Evolutionary conservation across 768 basidiomycete species (phyloP), one percentile per base, ranked within the genome.

Genomic region (Gloeopeniophorella convolvens): DNA sequence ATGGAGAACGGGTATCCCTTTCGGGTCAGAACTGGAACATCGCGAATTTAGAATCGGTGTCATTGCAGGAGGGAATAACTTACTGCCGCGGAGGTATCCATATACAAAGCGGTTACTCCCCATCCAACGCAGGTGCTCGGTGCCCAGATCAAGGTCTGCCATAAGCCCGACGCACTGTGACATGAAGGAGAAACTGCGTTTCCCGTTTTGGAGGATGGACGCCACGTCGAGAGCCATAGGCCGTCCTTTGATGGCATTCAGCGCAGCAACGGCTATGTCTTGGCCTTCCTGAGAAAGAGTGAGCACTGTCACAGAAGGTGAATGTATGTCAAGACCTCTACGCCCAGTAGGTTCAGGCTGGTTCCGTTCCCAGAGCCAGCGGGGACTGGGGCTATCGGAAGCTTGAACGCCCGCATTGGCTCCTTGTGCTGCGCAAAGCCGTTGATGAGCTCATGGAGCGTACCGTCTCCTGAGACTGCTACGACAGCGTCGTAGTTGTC

Each of bases 41-140:
- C 13, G 6, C 9, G 3, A n/a, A 12, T 30, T 44, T 37, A 34
- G 18, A 23, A 1, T 45, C 33, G 13, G 32, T 1, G 9, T 16
- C 15, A 7, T 13, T 12, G 1, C 12, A 8, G 15, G 27, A 18
- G 26, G 37, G 23, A n/a, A 42, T 12, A 20, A 63, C 80, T 54
- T 61, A 88, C 88, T 59, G 64, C 83, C 87, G 42, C 78, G 72
- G 3, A 93, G 61, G 61, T 79, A 79, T 8, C 91, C 91, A 51
- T 78, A 68, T 26, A 83, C 63, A 64, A 94, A 94, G 8, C 91
- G 82, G 11, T 74, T 70, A 60, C 84, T 85, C 9, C 91, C 91
- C 82, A 94, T 83, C 83, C 86, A 92, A 8, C 89, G 78, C 34
- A 93, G 66, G 59, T 88, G 70, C 52, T 93, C 90, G 1, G 91